Base-by-base conservation (phyloP, 768 basidiomycete species). In the Xerocomellus dryophilus region DNA sequence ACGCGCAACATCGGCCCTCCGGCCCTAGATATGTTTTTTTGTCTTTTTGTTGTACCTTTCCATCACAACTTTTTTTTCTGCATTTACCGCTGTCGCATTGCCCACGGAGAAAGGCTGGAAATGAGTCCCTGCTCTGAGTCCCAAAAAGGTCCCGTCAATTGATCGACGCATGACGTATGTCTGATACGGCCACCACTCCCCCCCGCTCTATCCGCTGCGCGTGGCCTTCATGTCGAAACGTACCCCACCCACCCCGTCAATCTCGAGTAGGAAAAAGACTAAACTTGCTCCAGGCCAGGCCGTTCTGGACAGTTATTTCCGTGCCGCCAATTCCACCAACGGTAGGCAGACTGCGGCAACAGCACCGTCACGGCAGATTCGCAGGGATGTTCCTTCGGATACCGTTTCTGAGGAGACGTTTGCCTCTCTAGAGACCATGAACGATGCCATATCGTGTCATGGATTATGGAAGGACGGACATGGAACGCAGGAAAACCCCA, bases 81-180 rank as follows among this genome's bases (percentile, higher is more conserved):
- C 27, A 3, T 8, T 23, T 17, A 25, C 38, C 47, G 47, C 47
- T 54, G 43, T 40, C 47, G 20, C 47, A 21, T 46, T 40, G 35
- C 44, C 25, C 27, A 38, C 35, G 29, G 18, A 44, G 18, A 34
- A 32, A 7, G 20, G 6, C 42, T 50, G 44, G 39, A 52, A 43
- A 42, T 34, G 46, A 39, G 32, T 18, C 51, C 47, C 38, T 43
- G 41, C 29, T 47, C 18, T 7, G 43, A n/a, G 34, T 62, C 60
- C 65, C 31, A 57, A 67, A 64, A 65, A 56, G 66, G 64, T 34
- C 39, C 14, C 4, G 7, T 18, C 25, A 14, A 56, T 35, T 59
- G 65, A 66, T 66, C 65, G 65, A 68, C 65, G 57, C 43, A 59
- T 66, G 65, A 66, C 65, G 65, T 66, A 67, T 53, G 38, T 40